phyloP scores from a whole-genome alignment of 768 basidiomycete genomes.

The Russula emetica region DNA sequence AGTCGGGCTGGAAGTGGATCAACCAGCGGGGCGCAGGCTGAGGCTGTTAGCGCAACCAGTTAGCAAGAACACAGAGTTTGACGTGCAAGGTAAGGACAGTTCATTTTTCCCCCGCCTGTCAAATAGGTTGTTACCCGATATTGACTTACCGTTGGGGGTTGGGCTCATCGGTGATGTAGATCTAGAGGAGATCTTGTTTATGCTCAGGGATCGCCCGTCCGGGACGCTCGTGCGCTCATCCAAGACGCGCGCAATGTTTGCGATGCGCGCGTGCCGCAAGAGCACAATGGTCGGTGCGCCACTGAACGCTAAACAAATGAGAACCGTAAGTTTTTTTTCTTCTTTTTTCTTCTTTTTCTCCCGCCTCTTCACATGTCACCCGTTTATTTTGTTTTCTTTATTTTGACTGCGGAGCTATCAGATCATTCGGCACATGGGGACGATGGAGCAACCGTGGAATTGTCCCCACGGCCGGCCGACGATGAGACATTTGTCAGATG shows the following conservation, averaged over 20 bases:
- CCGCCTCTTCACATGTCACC: constrained; percentile 3
- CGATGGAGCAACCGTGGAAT: constrained; percentile 38
- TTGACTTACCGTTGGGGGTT: not conserved
- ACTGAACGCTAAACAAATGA: constrained; percentile 76
- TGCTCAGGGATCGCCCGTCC: constrained; percentile 70
- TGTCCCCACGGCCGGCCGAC: constrained; percentile 37
- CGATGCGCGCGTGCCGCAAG: constrained; percentile 90
- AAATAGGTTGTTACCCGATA: constrained; percentile 1
- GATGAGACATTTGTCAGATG: constrained; percentile 32
- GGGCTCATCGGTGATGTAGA: constrained; percentile 44
- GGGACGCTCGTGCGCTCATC: constrained; percentile 88
- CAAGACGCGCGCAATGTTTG: constrained; percentile 94
- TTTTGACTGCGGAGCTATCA: constrained; percentile 4
- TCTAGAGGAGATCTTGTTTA: constrained; percentile 85
- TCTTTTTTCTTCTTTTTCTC: not conserved
- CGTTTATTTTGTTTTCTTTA: not conserved
- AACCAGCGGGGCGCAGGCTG: constrained; percentile 44
- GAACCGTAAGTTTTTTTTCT: constrained; percentile 39
- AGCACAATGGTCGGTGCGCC: constrained; percentile 95
- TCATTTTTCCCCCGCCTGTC: not conserved
- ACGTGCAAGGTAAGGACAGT: constrained; percentile 67
- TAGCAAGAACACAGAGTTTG: constrained; percentile 88
- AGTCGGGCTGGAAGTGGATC: constrained; percentile 51
- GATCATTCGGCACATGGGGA: constrained; percentile 36
- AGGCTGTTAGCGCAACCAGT: constrained; percentile 79